These are phyloP conservation scores for Articulospora tetracladia DNA, from an alignment of 495 filamentous ascomycete genomes.

Conservation along the genomic window DNA sequence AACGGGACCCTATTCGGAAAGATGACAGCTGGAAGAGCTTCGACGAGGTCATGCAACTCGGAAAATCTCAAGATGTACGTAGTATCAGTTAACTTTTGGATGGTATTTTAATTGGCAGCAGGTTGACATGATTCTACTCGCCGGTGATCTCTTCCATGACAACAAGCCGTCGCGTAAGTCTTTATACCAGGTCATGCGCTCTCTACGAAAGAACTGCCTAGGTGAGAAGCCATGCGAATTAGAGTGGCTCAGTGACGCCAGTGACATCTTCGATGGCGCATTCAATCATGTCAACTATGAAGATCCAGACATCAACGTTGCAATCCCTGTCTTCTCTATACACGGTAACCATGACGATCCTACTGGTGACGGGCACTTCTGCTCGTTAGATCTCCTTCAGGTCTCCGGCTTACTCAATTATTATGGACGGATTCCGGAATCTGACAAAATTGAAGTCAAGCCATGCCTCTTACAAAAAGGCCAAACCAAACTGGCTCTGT, in stretches of 20 bases:
- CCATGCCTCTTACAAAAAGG: slow-evolving; percentile 93
- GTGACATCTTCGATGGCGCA: slow-evolving; percentile 77
- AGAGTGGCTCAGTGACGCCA: slow-evolving; percentile 89
- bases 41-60: slow-evolving; percentile 90
- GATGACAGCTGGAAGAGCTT: slow-evolving; percentile 98
- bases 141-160: slow-evolving; percentile 95
- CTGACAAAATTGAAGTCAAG: slow-evolving; percentile 87
- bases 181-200: slow-evolving; percentile 96
- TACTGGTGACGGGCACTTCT: slow-evolving; percentile 84
- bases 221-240: slow-evolving; percentile 95
- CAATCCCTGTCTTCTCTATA: slow-evolving; percentile 96
- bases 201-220: slow-evolving; percentile 85
- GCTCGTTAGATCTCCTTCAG: slow-evolving; percentile 87
- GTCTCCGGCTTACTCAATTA: slow-evolving; percentile 92
- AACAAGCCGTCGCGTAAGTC: slow-evolving; percentile 96
- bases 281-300: slow-evolving; percentile 97
- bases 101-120: slow-evolving; percentile 15
- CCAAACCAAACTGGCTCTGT: slow-evolving; percentile 87
- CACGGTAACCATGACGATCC: slow-evolving; percentile 99
- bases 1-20: slow-evolving; percentile 86
- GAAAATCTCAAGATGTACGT: slow-evolving; percentile 73
- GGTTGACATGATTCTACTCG: slow-evolving; percentile 92
- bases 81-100: neutral
- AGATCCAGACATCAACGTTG: slow-evolving; percentile 95
- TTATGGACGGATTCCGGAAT: slow-evolving; percentile 86